Percentiles rank a stretch among this genome's conserved stretches.
Evolutionary conservation across 768 basidiomycete genomes (phyloP).

Genomic region (Hemileccinum impolitum): DNA sequence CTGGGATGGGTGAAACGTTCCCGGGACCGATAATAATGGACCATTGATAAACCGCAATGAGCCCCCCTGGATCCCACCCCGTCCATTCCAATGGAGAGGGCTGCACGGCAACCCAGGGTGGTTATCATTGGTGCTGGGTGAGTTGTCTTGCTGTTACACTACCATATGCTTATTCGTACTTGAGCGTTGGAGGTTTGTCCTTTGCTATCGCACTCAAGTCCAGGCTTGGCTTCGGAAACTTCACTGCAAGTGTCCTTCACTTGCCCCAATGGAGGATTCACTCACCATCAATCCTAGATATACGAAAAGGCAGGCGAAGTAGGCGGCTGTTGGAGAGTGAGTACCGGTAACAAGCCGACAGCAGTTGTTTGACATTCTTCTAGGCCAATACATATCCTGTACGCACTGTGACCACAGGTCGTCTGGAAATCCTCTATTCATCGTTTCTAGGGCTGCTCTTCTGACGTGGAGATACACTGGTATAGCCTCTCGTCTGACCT

Average conservation of each 20-base stretch:
- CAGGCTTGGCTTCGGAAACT: conserved; percentile 36
- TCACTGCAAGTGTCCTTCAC: conserved; percentile 32
- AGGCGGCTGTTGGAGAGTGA: conserved; percentile 53
- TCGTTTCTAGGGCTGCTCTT: conserved; percentile 39
- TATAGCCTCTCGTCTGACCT: conserved; percentile 49
- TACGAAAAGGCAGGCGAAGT: conserved; percentile 44
- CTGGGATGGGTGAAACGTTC: too few species aligned
- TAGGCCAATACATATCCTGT: conserved; percentile 31
- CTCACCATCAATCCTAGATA: conserved; percentile 28
- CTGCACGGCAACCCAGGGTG: conserved; percentile 8
- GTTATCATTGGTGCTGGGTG: conserved; percentile 24
- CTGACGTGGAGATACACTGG: conserved; percentile 41
- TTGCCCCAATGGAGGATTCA: background rate
- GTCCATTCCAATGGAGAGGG: background rate
- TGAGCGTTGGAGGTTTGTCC: conserved; percentile 41
- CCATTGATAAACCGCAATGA: too few species aligned
- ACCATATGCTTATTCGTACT: background rate
- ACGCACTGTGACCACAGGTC: conserved; percentile 1
- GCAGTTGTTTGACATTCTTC: background rate
- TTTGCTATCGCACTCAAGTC: conserved; percentile 42
- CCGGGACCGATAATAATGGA: too few species aligned
- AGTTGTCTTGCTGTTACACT: background rate
- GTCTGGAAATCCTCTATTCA: background rate
- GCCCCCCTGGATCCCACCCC: background rate
- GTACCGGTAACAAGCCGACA: conserved; percentile 14